Percentiles rank a stretch among this genome's conserved stretches.
Evolutionary conservation across 306 rosid species (phyloP).

Genomic region (Senna siamea): DNA sequence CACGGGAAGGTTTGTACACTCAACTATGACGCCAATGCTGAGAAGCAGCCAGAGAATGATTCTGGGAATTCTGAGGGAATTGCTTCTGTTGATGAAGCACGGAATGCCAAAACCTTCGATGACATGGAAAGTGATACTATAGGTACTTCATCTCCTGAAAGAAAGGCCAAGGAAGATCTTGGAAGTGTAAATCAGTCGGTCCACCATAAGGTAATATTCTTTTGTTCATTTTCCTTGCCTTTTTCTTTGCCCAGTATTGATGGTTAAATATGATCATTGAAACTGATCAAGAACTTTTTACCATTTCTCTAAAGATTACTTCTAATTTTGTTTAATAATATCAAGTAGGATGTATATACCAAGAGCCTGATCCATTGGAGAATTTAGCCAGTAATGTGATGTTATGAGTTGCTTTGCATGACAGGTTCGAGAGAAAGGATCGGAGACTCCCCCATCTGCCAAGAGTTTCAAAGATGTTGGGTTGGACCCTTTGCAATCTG

Average conservation of each 20-base stretch:
- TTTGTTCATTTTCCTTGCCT: not conserved
- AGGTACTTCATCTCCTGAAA: slow-evolving; percentile 39
- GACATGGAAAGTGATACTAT: slow-evolving; percentile 40
- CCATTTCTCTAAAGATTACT: slow-evolving; percentile 16
- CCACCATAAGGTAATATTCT: slow-evolving; percentile 58
- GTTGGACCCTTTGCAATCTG: slow-evolving; percentile 68
- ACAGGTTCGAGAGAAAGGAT: slow-evolving; percentile 55
- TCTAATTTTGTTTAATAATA: not conserved
- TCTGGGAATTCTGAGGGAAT: slow-evolving; percentile 46
- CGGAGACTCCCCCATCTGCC: slow-evolving; percentile 27
- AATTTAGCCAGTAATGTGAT: slow-evolving; percentile 25
- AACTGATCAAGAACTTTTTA: slow-evolving; percentile 16
- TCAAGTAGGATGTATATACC: slow-evolving; percentile 9
- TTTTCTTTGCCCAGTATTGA: slow-evolving; percentile 8
- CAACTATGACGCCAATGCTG: slow-evolving; percentile 44
- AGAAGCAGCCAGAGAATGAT: slow-evolving; percentile 44
- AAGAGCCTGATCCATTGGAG: slow-evolving; percentile 30
- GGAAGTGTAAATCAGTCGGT: slow-evolving; percentile 39
- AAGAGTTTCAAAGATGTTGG: slow-evolving; percentile 72
- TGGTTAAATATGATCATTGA: slow-evolving; percentile 2
- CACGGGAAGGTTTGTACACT: slow-evolving; percentile 55
- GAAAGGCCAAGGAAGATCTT: slow-evolving; percentile 43
- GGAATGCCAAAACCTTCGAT: slow-evolving; percentile 41
- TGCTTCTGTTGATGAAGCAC: slow-evolving; percentile 45
- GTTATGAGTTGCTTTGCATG: slow-evolving; percentile 33